Percentiles rank a stretch among this genome's conserved stretches.
Conservation (phyloP, 2,329 filamentous ascomycete genomes). For the Cordyceps farinosa region DNA sequence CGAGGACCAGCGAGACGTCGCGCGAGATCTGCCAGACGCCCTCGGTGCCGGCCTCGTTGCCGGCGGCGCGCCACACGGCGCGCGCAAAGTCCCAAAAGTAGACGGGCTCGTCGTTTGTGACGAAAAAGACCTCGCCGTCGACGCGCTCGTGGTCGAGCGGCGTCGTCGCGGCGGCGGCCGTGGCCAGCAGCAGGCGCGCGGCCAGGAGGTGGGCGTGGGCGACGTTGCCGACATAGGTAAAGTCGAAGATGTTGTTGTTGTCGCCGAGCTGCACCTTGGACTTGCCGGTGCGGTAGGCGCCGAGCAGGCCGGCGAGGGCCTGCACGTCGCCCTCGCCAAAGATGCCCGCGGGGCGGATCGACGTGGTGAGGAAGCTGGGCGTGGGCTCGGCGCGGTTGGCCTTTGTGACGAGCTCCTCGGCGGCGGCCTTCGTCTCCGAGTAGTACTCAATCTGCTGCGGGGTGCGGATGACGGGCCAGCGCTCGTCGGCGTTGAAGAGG, state of each 20-base stretch:
- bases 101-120: constrained; percentile 84
- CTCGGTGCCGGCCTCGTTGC: constrained; percentile 48
- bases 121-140: constrained; percentile 83
- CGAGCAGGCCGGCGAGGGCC: constrained; percentile 68
- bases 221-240: constrained; percentile 62
- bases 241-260: constrained; percentile 61
- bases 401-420: constrained; percentile 74
- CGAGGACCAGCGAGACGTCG: constrained; percentile 50
- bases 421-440: constrained; percentile 84
- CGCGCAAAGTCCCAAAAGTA: constrained; percentile 90
- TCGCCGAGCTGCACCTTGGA: constrained; percentile 77
- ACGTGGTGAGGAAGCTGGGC: constrained; percentile 64
- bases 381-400: constrained; percentile 62
- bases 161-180: constrained; percentile 49
- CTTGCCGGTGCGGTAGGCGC: constrained; percentile 64
- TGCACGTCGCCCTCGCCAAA: constrained; percentile 87
- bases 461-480: constrained; percentile 71
- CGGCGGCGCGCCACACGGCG: constrained; percentile 67
- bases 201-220: constrained; percentile 81
- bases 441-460: constrained; percentile 75
- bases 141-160: constrained; percentile 70
- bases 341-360: constrained; percentile 83
- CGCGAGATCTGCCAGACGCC: constrained; percentile 54
- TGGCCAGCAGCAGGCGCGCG: constrained; percentile 65
- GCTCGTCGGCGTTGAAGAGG: constrained; percentile 80